Evolutionary conservation across 169 alveolate genomes (phyloP), one percentile per base, ranked within the genome.

Genomic region (Theileria annulata): DNA sequence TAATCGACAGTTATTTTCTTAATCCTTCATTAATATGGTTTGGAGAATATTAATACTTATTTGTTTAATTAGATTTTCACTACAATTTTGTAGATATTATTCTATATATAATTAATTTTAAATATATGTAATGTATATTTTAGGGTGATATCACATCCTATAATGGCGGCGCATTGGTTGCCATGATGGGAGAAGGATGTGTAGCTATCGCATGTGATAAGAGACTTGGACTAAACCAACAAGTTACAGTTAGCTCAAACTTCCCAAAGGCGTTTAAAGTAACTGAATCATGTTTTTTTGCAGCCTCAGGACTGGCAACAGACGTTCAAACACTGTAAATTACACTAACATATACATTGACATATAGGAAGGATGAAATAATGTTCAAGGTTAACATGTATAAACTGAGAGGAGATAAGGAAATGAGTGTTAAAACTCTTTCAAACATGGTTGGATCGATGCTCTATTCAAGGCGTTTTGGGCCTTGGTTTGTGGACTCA

Each of bases 121-220:
- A 70, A 25, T 42, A 10, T 42, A 42, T 62, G 37, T 54, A 27
- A 58, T 66, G 23, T 4, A 21, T 51, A 8, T 58, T 13, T 12
- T 70, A 91, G 94, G 88, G 93, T n/a, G 85, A 79, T 35, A 92
- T 93, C 68, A 78, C 87, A 71, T 86, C 91, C 68, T 97, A 96
- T 91, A 97, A 97, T 87, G 99, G 99, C 5, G 96, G 97, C 60
- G 96, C 99, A 54, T 95, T 96, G 60, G 93, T 97, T 75, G 99
- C 99, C n/a, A 97, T 97, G 99, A 89, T 94, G 17, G 99, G 99
- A 60, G 88, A 96, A 23, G 93, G 94, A 71, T 97, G 99, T 75
- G 98, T 96, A 21, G 99, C 98, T 21, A 95, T 97, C 74, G 99
- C 99, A 42, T 90, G 97, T 23, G 99, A 97, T 80, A 91, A 93